Conservation (phyloP, 257 asterid species). For the Nicotiana paniculata region DNA sequence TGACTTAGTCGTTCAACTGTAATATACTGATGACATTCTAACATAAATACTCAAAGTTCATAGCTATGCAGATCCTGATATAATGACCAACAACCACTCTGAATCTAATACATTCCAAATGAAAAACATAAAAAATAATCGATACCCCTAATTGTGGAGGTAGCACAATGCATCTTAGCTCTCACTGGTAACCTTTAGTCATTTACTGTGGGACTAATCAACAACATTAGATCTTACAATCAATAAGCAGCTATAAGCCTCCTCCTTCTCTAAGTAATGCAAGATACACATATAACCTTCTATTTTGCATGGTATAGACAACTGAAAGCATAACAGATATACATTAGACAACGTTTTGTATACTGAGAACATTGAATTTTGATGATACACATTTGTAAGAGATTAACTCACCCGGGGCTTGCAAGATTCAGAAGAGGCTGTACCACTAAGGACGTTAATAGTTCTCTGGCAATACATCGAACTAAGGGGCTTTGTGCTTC, state of each 20-base stretch:
- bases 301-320: neutral
- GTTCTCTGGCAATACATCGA: constrained; percentile 92
- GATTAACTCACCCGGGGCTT: constrained; percentile 73
- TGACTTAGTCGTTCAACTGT: neutral
- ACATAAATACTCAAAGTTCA: neutral
- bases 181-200: neutral
- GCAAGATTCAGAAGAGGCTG: constrained; percentile 92
- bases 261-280: neutral
- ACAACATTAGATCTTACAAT: neutral
- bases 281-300: neutral
- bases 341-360: neutral
- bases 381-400: constrained; percentile 3
- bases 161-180: neutral
- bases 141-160: neutral
- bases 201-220: neutral
- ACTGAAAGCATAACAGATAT: neutral
- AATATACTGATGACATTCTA: neutral
- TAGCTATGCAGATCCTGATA: neutral
- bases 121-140: neutral
- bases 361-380: neutral
- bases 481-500: constrained; percentile 92
- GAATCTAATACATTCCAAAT: neutral
- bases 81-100: neutral
- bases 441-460: constrained; percentile 87
- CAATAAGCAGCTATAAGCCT: neutral